Conservation (phyloP, 1,284 basidiomycete genomes). For the Athelia psychrophila region DNA sequence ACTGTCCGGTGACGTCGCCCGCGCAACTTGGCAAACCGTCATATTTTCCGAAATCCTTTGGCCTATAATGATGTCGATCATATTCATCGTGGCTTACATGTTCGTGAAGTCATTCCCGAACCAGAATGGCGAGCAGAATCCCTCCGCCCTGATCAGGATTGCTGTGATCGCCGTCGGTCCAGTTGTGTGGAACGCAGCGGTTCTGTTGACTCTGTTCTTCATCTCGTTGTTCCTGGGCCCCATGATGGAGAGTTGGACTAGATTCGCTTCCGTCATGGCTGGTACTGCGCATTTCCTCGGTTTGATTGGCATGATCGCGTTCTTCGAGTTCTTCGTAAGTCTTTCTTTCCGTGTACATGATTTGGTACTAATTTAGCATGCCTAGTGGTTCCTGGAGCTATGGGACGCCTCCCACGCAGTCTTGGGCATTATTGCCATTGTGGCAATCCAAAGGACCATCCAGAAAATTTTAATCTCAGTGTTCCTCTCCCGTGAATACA, state of each 20-base stretch:
- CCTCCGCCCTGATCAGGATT: slow-evolving; percentile 88
- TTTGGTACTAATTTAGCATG: not conserved
- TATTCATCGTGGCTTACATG: slow-evolving; percentile 89
- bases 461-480: slow-evolving; percentile 93
- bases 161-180: slow-evolving; percentile 91
- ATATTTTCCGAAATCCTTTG: slow-evolving; percentile 85
- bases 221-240: slow-evolving; percentile 91
- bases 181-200: slow-evolving; percentile 92
- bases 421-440: slow-evolving; percentile 81
- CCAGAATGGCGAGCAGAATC: slow-evolving; percentile 54
- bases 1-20: slow-evolving; percentile 87
- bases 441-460: slow-evolving; percentile 86
- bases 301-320: slow-evolving; percentile 79
- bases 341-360: slow-evolving; percentile 8
- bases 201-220: slow-evolving; percentile 87
- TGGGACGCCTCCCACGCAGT: slow-evolving; percentile 97
- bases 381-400: slow-evolving; percentile 92
- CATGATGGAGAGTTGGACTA: slow-evolving; percentile 81
- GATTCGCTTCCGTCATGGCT: slow-evolving; percentile 92
- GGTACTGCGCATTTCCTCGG: slow-evolving; percentile 79
- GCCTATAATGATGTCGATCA: slow-evolving; percentile 73
- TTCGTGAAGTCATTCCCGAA: slow-evolving; percentile 87
- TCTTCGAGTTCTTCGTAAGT: slow-evolving; percentile 94
- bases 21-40: slow-evolving; percentile 85
- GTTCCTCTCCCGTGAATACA: slow-evolving; percentile 92